These are phyloP conservation scores for Ambrosiella cleistominuta DNA, from an alignment of 2,329 filamentous ascomycete genomes.

Conservation along the genomic window DNA sequence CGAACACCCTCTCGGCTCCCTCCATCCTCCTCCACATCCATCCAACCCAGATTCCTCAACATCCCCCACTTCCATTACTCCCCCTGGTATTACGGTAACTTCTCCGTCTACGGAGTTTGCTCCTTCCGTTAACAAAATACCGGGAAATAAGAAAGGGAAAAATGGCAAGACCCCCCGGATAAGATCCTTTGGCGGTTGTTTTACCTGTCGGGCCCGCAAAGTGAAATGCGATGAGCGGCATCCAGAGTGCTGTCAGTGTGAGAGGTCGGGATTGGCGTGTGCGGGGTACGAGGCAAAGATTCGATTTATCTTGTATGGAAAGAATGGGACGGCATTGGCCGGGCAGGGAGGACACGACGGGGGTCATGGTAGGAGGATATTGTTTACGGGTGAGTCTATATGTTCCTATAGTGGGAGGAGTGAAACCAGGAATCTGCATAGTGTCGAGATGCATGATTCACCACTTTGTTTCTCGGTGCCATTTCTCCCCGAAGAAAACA, in stretches of 20 bases:
- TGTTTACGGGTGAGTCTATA: slow-evolving; percentile 8
- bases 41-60: too few relatives aligned
- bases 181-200: slow-evolving; percentile 9
- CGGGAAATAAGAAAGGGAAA: neutral
- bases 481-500: neutral
- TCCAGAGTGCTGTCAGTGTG: slow-evolving; percentile 6
- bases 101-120: too few relatives aligned
- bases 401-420: neutral
- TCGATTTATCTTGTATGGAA: slow-evolving; percentile 7
- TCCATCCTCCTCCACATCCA: too few relatives aligned
- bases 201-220: slow-evolving; percentile 10
- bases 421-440: neutral
- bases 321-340: neutral
- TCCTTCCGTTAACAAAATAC: neutral
- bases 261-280: slow-evolving; percentile 3
- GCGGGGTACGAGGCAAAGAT: slow-evolving; percentile 10
- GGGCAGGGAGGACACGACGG: neutral
- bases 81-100: too few relatives aligned
- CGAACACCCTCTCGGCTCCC: too few relatives aligned
- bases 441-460: neutral
- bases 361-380: slow-evolving; percentile 8
- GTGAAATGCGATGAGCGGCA: slow-evolving; percentile 11
- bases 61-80: too few relatives aligned
- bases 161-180: neutral
- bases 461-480: neutral